Evolutionary conservation across 176 grass and related monocot species (phyloP), one percentile per base, ranked within the genome.

Genomic region (Eragrostis nindensis): DNA sequence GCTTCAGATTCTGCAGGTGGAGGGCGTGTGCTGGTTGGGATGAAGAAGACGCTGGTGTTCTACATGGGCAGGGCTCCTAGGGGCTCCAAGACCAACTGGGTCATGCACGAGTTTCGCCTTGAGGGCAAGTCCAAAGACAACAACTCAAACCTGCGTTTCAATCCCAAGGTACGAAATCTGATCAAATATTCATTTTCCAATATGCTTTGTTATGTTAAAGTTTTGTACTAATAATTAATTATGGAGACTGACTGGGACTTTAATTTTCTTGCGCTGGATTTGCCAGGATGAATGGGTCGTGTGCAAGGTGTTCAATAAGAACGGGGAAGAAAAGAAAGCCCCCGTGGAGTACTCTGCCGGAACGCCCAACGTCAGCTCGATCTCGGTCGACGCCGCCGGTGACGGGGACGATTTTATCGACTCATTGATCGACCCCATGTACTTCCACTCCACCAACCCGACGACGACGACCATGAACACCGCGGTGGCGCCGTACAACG

Each of bases 11-110:
- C 55, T 14, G 3, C 25, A 22, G 49, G 38, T 18, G 25, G 17
- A 15, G 19, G 36, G 2, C 57, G 78, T 30, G 45, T 56, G 2
- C 85, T 88, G 40, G 82, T 97, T 0, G 94, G 94, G 66, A 89
- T 91, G 94, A 93, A 93, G 82, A 97, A 97, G 80, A 97, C 94
- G 62, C 88, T 97, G 12, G 94, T 97, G 27, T 97, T 97, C 63
- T 89, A 97, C 86, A 89, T 12, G 76, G 94, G 94, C 40, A 90
- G 90, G 6, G 90, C 94, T 70, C 94, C 94, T 3, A 68, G 77
- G 42, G 94, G 94, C n/a, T 19, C 71, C 68, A 97, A 93, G 73
- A 91, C 90, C 54, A 89, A 87, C 57, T 97, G 94, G 94, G 88
- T 93, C 64, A 97, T 97, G 80, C 94, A 97, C 79, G 94, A 97